Evolutionary conservation across 129 eudicot species (phyloP), one percentile per base, ranked within the genome.

Genomic region (Helianthus tuberosus): DNA sequence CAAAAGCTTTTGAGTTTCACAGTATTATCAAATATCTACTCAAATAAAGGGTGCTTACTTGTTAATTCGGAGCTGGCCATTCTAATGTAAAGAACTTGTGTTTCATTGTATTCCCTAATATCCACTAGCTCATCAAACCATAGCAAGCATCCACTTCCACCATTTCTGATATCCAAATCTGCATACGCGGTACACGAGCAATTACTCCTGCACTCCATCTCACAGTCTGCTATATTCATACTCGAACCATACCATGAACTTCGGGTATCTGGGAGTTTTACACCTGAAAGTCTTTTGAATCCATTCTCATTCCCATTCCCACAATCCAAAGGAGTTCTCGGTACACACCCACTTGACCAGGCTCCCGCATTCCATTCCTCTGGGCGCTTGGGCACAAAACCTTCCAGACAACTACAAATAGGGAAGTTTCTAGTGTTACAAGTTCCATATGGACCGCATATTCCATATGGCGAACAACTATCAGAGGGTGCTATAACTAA

Each of bases 231-330:
- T 69, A 69, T 0, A 38, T 16, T 69, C 74, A 69, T 69, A 36
- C 63, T 51, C 44, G 49, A 6, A 68, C 52, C 52, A 38, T 69
- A 69, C 63, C 51, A 35, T 32, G 74, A 69, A 69, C 49, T 69
- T 16, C 36, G 15, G n/a, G 74, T 52, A 62, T 77, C 89, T 5
- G 89, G 81, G 36, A 87, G 44, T 75, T 84, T 84, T 81, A 87
- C 69, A 50, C 13, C 72, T 1, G 74, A 60, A 9, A 84, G 60
- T 73, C 44, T 75, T 51, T 52, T 46, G 69, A 84, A 87, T 62
- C 82, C 83, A 57, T 83, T 86, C 11, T 12, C 75, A 7, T 53
- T 68, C 69, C 39, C 76, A 14, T 41, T 41, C 15, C 27, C 23
- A 14, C 66, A 57, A 46, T 59, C 43, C 44, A 58, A 66, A 46